Conservation (phyloP, 2,329 filamentous ascomycete genomes). For the Calonectria pseudoturangicola region DNA sequence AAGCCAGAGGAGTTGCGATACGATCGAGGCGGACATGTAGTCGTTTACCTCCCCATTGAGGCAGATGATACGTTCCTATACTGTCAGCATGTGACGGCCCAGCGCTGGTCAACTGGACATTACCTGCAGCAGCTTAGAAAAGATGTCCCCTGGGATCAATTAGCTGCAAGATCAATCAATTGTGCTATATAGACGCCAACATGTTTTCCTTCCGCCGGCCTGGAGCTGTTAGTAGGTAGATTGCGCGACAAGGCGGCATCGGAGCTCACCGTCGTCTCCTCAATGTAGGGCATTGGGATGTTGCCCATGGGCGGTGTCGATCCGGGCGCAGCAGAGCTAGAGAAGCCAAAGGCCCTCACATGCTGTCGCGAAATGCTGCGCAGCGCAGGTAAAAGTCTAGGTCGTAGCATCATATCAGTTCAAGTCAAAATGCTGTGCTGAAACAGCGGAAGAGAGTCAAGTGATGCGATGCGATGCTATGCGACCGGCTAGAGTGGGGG, state of each 20-base stretch:
- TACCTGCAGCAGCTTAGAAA: slow-evolving; percentile 86
- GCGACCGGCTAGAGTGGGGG: slow-evolving; percentile 51
- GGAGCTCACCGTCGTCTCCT: slow-evolving; percentile 63
- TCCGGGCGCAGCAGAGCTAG: slow-evolving; percentile 55
- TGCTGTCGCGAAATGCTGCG: slow-evolving; percentile 59
- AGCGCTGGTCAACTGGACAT: slow-evolving; percentile 31
- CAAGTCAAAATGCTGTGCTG: slow-evolving; percentile 26
- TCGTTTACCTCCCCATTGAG: slow-evolving; percentile 95
- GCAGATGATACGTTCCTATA: slow-evolving; percentile 92
- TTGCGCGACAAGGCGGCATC: slow-evolving; percentile 8
- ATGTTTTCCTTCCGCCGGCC: slow-evolving; percentile 86
- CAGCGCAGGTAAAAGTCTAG: slow-evolving; percentile 57
- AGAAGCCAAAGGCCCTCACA: slow-evolving; percentile 66
- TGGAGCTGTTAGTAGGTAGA: slow-evolving; percentile 62
- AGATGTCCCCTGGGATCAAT: slow-evolving; percentile 81
- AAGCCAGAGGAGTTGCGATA: slow-evolving; percentile 97
- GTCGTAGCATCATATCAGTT: slow-evolving; percentile 56
- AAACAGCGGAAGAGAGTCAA: slow-evolving; percentile 11
- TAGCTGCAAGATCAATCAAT: slow-evolving; percentile 39
- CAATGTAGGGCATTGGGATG: slow-evolving; percentile 77
- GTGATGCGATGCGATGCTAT: slow-evolving; percentile 34
- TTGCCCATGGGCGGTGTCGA: slow-evolving; percentile 58
- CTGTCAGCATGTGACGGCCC: slow-evolving; percentile 41
- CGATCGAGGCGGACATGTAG: slow-evolving; percentile 91
- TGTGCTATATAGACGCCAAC: slow-evolving; percentile 65